Evolutionary conservation across 768 basidiomycete species (phyloP).

Genomic region (Coprinopsis sp.): DNA sequence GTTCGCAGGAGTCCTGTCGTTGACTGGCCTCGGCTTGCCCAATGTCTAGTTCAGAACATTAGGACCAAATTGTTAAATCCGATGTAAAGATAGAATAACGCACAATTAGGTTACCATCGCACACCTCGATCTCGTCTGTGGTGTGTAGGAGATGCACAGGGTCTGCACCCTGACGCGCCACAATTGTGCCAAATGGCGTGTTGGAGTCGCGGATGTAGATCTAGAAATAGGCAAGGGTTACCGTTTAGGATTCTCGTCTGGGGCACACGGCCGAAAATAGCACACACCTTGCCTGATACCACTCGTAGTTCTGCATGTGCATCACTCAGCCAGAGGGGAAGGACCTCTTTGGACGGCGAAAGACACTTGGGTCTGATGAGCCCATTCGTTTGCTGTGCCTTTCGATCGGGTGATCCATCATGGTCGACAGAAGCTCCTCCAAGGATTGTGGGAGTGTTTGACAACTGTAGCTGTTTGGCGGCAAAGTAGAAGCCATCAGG

Average conservation of each 20-base stretch:
- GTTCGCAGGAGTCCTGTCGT: slow-evolving; percentile 33
- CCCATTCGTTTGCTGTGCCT: slow-evolving; percentile 2
- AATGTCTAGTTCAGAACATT: slow-evolving; percentile 31
- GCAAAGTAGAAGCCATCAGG: slow-evolving; percentile 33
- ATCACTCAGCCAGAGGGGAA: slow-evolving; percentile 37
- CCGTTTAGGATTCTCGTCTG: too few relatives aligned
- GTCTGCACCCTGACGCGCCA: too few relatives aligned
- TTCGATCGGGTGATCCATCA: slow-evolving; percentile 4
- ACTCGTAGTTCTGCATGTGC: slow-evolving; percentile 46
- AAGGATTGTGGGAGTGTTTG: slow-evolving; percentile 27
- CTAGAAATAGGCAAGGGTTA: slow-evolving; percentile 30
- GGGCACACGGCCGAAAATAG: too few relatives aligned
- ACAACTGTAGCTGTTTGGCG: slow-evolving; percentile 31
- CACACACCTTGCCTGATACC: slow-evolving; percentile 35
- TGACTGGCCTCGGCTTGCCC: slow-evolving; percentile 34
- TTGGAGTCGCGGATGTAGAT: slow-evolving; percentile 44
- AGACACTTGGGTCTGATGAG: slow-evolving; percentile 13
- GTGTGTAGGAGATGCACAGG: too few relatives aligned
- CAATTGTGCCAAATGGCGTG: slow-evolving; percentile 43
- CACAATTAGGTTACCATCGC: slow-evolving; percentile 32
- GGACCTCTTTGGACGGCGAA: slow-evolving; percentile 24
- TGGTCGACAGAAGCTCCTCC: slow-evolving; percentile 20
- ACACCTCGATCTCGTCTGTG: slow-evolving; percentile 40
- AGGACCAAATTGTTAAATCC: background rate
- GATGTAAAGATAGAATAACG: background rate